phyloP scores from a whole-genome alignment of 2,329 filamentous ascomycete species.

The Aspergillus novoparasiticus region DNA sequence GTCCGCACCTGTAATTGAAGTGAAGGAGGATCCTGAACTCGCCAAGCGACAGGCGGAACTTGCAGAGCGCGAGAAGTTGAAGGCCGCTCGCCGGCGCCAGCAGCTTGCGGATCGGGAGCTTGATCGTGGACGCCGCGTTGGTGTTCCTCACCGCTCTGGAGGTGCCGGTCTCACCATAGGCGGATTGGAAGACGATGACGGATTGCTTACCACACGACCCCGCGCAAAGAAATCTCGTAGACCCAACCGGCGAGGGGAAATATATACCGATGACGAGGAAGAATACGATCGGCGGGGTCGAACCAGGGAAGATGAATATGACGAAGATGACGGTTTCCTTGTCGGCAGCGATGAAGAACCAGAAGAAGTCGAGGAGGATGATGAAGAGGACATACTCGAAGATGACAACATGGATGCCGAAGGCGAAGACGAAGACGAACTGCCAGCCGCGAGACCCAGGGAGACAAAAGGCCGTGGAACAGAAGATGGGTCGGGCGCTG shows the following conservation, averaged over 20 bases:
- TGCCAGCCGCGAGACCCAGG: conserved; percentile 31
- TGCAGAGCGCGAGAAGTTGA: conserved; percentile 60
- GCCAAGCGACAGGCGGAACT: conserved; percentile 62
- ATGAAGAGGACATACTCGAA: conserved; percentile 45
- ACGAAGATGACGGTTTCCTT: conserved; percentile 80
- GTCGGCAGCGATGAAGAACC: conserved; percentile 52
- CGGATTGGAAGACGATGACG: conserved; percentile 62
- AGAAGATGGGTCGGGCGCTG: conserved; percentile 25
- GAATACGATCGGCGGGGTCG: conserved; percentile 48
- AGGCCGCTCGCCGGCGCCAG: conserved; percentile 57
- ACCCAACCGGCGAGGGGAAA: conserved; percentile 49
- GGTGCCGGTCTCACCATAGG: conserved; percentile 56
- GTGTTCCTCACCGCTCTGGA: conserved; percentile 48
- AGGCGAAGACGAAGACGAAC: conserved; percentile 42
- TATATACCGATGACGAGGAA: conserved; percentile 53
- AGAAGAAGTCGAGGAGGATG: conserved; percentile 48
- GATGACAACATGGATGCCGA: conserved; percentile 51
- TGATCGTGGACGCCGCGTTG: conserved; percentile 54
- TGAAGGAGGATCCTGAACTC: conserved; percentile 65
- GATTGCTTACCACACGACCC: conserved; percentile 46
- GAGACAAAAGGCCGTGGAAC: conserved; percentile 26
- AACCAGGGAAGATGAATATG: conserved; percentile 76
- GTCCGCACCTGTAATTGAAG: conserved; percentile 58
- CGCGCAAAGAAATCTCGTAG: conserved; percentile 41
- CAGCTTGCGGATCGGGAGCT: conserved; percentile 58